phyloP scores from a whole-genome alignment of 495 filamentous ascomycete genomes.

The Penicillium fimorum region DNA sequence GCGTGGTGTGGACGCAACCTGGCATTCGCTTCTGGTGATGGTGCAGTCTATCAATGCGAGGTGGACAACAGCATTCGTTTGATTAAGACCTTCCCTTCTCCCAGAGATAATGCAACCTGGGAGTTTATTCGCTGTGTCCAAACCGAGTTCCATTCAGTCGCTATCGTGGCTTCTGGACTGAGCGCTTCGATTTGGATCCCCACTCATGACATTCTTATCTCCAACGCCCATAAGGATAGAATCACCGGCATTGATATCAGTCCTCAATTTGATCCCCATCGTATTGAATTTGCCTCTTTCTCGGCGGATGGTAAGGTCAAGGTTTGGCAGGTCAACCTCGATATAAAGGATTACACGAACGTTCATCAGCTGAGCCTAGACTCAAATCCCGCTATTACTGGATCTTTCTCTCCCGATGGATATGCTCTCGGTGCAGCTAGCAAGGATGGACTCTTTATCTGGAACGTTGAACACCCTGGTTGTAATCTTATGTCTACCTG shows the following conservation, averaged over 20 bases:
- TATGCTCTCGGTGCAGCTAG: slow-evolving; percentile 68
- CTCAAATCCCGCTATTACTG: slow-evolving; percentile 54
- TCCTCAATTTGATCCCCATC: slow-evolving; percentile 29
- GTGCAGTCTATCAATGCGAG: slow-evolving; percentile 43
- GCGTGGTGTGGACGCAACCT: slow-evolving; percentile 37
- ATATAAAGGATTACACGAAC: slow-evolving; percentile 58
- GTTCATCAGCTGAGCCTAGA: slow-evolving; percentile 46
- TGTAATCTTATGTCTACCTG: slow-evolving; percentile 65
- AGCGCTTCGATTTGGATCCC: slow-evolving; percentile 42
- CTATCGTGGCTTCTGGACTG: slow-evolving; percentile 37
- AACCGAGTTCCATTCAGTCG: slow-evolving; percentile 27
- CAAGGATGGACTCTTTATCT: slow-evolving; percentile 62
- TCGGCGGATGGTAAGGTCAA: slow-evolving; percentile 62
- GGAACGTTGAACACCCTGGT: slow-evolving; percentile 63
- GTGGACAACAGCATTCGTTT: slow-evolving; percentile 42
- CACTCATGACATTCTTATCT: slow-evolving; percentile 42
- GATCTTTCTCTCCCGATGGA: slow-evolving; percentile 72
- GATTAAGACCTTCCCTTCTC: slow-evolving; percentile 35
- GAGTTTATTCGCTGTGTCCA: slow-evolving; percentile 38
- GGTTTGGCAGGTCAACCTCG: slow-evolving; percentile 66
- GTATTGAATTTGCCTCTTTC: slow-evolving; percentile 44
- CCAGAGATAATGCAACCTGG: slow-evolving; percentile 33
- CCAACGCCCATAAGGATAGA: slow-evolving; percentile 41
- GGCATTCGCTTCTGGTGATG: slow-evolving; percentile 42
- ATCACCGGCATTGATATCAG: slow-evolving; percentile 50